Evolutionary conservation across 257 asterid genomes (phyloP).

Genomic region (Primulina tabacum): DNA sequence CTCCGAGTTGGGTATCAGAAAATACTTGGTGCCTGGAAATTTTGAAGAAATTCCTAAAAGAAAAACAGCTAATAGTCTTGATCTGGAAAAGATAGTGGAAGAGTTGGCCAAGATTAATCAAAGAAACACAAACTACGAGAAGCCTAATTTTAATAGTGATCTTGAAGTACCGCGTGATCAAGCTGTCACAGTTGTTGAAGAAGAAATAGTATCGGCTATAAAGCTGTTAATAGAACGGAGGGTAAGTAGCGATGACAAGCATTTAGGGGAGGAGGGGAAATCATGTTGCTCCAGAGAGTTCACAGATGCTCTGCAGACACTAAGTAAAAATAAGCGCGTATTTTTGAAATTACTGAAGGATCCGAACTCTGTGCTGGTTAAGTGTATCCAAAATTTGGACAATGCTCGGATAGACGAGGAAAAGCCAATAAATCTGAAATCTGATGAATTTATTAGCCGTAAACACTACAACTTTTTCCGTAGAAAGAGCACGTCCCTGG

Average conservation of each 20-base stretch:
- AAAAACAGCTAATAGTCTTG: conserved; percentile 36
- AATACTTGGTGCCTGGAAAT: conserved; percentile 29
- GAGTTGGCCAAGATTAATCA: conserved; percentile 41
- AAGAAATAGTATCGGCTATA: conserved; percentile 61
- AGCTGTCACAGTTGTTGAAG: conserved; percentile 38
- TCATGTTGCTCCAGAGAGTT: conserved; percentile 51
- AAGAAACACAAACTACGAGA: conserved; percentile 28
- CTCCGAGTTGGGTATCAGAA: conserved; percentile 38
- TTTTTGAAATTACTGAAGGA: conserved; percentile 65
- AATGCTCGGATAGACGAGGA: conserved; percentile 42
- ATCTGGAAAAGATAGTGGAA: conserved; percentile 52
- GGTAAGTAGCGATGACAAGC: conserved; percentile 33
- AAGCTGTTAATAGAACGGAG: conserved; percentile 58
- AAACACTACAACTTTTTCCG: conserved; percentile 58
- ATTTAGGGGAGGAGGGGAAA: conserved; percentile 48
- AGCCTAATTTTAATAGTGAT: conserved; percentile 32
- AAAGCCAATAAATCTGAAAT: conserved; percentile 31
- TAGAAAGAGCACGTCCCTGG: conserved; percentile 77
- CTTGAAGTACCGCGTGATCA: conserved; percentile 37
- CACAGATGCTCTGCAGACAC: conserved; percentile 36
- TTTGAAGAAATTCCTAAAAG: conserved; percentile 27
- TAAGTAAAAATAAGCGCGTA: conserved; percentile 50
- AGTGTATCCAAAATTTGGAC: conserved; percentile 51
- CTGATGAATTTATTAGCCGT: conserved; percentile 44
- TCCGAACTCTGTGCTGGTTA: conserved; percentile 48